A percentile compares a stretch with the other conserved stretches of the same genome.
Conservation (phyloP, 306 rosid genomes). For the Luffa acutangula region DNA sequence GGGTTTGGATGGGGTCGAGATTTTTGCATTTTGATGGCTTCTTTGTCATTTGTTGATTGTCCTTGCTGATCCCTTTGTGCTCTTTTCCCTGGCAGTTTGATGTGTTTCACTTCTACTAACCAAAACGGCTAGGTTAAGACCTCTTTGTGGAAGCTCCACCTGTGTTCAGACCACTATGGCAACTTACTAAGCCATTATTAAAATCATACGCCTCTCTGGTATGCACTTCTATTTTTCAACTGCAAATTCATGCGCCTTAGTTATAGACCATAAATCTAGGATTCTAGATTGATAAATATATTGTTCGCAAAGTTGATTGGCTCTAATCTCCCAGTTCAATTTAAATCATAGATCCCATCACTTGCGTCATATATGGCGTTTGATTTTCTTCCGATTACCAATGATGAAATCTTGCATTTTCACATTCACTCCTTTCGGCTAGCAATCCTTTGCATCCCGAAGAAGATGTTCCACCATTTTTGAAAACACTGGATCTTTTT, state of each 20-base stretch:
- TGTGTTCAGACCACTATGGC: constrained; percentile 88
- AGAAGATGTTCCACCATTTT: not conserved
- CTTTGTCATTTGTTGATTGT: not conserved
- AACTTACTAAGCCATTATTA: constrained; percentile 58
- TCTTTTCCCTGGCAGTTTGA: constrained; percentile 59
- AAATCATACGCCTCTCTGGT: constrained; percentile 85
- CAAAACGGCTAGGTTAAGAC: constrained; percentile 65
- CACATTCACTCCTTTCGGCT: not conserved
- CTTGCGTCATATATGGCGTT: not conserved
- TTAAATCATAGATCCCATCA: not conserved
- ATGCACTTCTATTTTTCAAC: constrained; percentile 12
- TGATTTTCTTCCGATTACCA: not conserved
- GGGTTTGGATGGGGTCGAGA: not conserved
- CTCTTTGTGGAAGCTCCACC: constrained; percentile 84
- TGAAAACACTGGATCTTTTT: not conserved
- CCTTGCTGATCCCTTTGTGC: constrained; percentile 3
- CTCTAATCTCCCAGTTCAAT: not conserved
- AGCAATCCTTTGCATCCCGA: not conserved
- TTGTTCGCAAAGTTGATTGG: not conserved
- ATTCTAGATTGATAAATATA: not conserved
- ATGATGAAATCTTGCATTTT: not conserved
- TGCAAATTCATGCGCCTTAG: not conserved
- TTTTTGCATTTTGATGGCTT: not conserved
- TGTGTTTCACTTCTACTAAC: constrained; percentile 76
- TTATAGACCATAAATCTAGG: not conserved